These are phyloP conservation scores for Candolleomyces aberdarensis DNA, from an alignment of 768 basidiomycete species.

Conservation along the genomic window DNA sequence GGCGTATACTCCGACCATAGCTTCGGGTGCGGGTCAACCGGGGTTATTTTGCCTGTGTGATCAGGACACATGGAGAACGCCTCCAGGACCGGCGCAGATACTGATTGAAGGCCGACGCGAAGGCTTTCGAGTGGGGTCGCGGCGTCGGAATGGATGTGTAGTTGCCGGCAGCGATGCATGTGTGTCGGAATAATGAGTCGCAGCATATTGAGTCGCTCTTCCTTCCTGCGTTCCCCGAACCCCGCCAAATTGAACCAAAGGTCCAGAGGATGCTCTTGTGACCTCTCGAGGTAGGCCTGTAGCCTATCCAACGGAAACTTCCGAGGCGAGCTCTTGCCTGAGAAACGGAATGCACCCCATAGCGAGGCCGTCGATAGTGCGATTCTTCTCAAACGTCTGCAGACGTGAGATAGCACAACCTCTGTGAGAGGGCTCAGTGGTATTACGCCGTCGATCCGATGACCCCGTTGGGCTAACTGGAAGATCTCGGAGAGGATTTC, in stretches of 20 bases:
- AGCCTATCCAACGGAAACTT: neutral
- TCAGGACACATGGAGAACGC: slow-evolving; percentile 10
- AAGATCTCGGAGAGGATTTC: slow-evolving; percentile 20
- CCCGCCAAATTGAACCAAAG: neutral
- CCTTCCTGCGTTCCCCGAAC: neutral
- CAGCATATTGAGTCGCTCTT: neutral
- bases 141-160: slow-evolving; percentile 7
- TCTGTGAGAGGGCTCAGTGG: slow-evolving; percentile 3
- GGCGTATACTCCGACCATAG: slow-evolving; percentile 1
- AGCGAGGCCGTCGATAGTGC: neutral
- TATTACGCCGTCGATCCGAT: slow-evolving; percentile 1
- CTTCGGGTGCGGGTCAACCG: neutral
- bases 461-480: neutral
- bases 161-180: neutral
- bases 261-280: neutral
- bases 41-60: neutral
- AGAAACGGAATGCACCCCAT: neutral
- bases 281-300: neutral
- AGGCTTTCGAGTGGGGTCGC: neutral
- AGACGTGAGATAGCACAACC: slow-evolving; percentile 21
- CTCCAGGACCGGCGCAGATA: slow-evolving; percentile 15
- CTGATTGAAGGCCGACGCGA: neutral
- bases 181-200: neutral
- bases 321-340: neutral
- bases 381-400: slow-evolving; percentile 15